A percentile compares a stretch with the other conserved stretches of the same genome.
These are phyloP conservation scores for Globisporangium yorkense DNA, from an alignment of 352 stramenopile genomes.

Conservation along the genomic window DNA sequence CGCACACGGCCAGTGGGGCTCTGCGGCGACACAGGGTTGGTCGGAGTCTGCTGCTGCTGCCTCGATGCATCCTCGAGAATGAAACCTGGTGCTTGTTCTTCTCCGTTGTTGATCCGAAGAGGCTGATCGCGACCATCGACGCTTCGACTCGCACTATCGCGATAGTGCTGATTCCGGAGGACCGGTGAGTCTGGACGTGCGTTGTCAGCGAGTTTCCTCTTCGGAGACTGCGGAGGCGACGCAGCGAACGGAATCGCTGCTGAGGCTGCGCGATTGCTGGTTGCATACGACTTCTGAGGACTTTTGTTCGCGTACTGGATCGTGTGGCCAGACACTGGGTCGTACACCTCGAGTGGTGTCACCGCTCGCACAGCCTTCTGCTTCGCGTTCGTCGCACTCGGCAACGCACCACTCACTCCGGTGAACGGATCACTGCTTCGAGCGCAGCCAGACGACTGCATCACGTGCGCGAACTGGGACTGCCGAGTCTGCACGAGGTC, in stretches of 20 bases:
- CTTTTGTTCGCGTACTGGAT: constrained; percentile 15
- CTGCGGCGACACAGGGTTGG: neutral
- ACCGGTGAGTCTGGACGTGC: neutral
- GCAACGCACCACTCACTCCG: neutral
- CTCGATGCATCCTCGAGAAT: neutral
- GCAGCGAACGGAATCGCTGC: neutral
- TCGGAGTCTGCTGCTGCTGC: neutral
- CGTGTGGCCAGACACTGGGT: constrained; percentile 34
- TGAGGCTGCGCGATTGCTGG: neutral
- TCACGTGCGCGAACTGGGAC: constrained; percentile 30
- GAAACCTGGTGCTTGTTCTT: neutral
- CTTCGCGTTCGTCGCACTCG: neutral
- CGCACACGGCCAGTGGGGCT: constrained; percentile 7
- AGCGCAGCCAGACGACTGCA: constrained; percentile 14
- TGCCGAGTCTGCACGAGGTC: constrained; percentile 34
- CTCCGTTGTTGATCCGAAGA: no score
- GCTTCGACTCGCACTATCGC: neutral
- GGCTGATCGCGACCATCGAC: neutral
- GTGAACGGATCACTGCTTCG: neutral
- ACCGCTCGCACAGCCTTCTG: neutral
- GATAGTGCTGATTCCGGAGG: neutral
- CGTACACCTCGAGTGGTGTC: constrained; percentile 25
- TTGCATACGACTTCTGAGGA: constrained; percentile 8
- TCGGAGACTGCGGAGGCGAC: constrained; percentile 6
- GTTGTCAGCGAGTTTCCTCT: neutral